Conservation (phyloP, 768 basidiomycete species). For the Panaeolus cyanescens region DNA sequence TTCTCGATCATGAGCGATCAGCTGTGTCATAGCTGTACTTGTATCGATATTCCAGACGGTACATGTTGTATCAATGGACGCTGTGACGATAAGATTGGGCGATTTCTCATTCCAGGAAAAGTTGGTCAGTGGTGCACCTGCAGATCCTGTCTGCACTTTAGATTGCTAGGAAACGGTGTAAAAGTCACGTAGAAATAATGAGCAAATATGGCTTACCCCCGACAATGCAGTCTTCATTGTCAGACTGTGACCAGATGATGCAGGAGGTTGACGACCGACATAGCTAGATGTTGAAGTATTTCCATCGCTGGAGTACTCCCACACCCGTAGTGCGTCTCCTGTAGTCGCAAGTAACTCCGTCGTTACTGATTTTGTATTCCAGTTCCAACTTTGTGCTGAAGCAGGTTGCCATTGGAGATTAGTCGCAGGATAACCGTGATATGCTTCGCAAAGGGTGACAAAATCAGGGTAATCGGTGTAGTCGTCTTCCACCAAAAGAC, state of each 20-base stretch:
- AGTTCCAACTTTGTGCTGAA: constrained; percentile 58
- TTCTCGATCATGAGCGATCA: constrained; percentile 95
- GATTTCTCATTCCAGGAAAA: constrained; percentile 98
- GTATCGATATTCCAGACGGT: constrained; percentile 99
- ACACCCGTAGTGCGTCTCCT: constrained; percentile 90
- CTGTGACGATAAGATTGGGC: constrained; percentile 91
- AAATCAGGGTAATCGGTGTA: constrained; percentile 86
- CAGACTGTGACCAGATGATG: constrained; percentile 60
- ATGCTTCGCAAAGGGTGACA: constrained; percentile 78
- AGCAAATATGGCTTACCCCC: constrained; percentile 55
- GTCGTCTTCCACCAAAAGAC: constrained; percentile 85
- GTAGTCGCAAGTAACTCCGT: constrained; percentile 92
- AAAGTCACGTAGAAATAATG: constrained; percentile 5
- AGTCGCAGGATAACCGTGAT: constrained; percentile 92
- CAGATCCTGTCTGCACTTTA: constrained; percentile 83
- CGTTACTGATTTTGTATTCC: constrained; percentile 66
- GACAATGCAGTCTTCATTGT: constrained; percentile 77
- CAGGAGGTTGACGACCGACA: constrained; percentile 63
- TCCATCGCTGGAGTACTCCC: constrained; percentile 81
- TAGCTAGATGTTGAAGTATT: constrained; percentile 59
- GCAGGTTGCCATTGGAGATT: constrained; percentile 92
- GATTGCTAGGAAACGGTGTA: constrained; percentile 58
- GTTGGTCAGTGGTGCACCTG: constrained; percentile 90
- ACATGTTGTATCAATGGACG: constrained; percentile 98
- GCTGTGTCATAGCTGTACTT: constrained; percentile 90